phyloP scores from a whole-genome alignment of 1,284 basidiomycete genomes.

The Ustilago cynodontis region DNA sequence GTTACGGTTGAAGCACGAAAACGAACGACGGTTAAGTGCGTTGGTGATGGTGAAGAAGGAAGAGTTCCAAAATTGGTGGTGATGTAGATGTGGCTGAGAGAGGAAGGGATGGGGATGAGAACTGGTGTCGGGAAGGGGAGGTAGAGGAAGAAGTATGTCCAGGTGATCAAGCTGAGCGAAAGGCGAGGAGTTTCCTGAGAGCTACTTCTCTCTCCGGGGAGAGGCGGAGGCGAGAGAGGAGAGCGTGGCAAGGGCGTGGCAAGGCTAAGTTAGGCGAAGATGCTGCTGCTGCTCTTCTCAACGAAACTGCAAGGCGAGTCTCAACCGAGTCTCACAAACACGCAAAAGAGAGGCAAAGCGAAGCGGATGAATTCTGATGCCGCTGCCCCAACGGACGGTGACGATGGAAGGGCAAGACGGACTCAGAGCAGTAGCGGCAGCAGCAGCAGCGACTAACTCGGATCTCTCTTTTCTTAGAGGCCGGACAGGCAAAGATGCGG shows the following conservation, averaged over 20 bases:
- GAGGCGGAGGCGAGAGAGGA: conserved; percentile 17
- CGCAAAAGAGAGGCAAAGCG: neutral
- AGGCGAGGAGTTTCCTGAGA: neutral
- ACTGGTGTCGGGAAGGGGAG: neutral
- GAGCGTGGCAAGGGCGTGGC: conserved; percentile 21
- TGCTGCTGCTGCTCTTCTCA: neutral
- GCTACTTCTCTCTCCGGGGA: neutral
- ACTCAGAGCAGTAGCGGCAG: neutral
- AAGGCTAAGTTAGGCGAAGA: conserved; percentile 3
- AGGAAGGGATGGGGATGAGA: neutral
- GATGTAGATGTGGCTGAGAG: neutral
- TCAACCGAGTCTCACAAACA: neutral
- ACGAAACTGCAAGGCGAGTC: neutral
- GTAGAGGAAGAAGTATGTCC: neutral
- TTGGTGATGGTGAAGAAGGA: conserved; percentile 2
- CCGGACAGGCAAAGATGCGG: conserved; percentile 7
- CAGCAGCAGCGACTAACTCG: neutral
- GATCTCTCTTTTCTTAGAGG: neutral
- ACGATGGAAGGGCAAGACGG: conserved; percentile 12
- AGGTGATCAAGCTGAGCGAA: neutral
- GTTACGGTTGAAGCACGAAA: neutral
- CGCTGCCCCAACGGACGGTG: conserved; percentile 14
- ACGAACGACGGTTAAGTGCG: neutral
- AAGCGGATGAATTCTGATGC: neutral
- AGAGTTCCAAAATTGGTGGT: neutral